Evolutionary conservation across 2,329 filamentous ascomycete species (phyloP).

Genomic region (Penicillium rolfsii): DNA sequence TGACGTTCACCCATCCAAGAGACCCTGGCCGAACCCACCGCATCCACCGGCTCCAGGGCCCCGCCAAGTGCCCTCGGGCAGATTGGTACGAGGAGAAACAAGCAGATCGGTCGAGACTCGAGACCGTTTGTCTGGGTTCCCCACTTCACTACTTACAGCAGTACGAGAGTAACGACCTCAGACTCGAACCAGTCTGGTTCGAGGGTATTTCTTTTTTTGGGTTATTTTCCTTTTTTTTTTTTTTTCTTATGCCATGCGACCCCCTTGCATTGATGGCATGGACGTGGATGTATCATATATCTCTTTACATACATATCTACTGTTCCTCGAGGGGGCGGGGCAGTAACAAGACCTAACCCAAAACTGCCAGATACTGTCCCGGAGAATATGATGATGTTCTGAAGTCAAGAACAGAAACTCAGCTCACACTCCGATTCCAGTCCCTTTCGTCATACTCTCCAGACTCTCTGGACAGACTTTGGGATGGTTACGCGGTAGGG

Average conservation of each 20-base stretch:
- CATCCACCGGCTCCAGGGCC: neutral
- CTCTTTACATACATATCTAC: neutral
- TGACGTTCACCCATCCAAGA: conserved; percentile 26
- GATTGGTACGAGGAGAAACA: conserved; percentile 14
- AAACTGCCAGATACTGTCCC: neutral
- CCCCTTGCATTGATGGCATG: conserved; percentile 26
- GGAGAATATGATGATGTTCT: neutral
- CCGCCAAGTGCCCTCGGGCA: conserved; percentile 8
- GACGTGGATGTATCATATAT: conserved; percentile 27
- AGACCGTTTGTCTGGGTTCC: conserved; percentile 11
- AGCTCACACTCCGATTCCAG: conserved; percentile 9
- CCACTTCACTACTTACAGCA: neutral
- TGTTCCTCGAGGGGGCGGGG: neutral
- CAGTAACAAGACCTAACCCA: neutral
- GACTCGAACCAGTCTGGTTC: neutral
- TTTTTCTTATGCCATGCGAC: conserved; percentile 14
- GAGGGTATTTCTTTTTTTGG: neutral
- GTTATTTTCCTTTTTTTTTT: conserved; percentile 2
- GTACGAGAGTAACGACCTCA: neutral
- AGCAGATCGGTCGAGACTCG: conserved; percentile 23
- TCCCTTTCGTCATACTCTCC: conserved; percentile 24
- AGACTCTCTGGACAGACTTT: conserved; percentile 8
- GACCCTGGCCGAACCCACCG: conserved; percentile 13
- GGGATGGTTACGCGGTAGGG: conserved; percentile 28
- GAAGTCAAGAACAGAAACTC: neutral